Evolutionary conservation across 129 eudicot genomes (phyloP).

Genomic region (Helianthus tuberosus): DNA sequence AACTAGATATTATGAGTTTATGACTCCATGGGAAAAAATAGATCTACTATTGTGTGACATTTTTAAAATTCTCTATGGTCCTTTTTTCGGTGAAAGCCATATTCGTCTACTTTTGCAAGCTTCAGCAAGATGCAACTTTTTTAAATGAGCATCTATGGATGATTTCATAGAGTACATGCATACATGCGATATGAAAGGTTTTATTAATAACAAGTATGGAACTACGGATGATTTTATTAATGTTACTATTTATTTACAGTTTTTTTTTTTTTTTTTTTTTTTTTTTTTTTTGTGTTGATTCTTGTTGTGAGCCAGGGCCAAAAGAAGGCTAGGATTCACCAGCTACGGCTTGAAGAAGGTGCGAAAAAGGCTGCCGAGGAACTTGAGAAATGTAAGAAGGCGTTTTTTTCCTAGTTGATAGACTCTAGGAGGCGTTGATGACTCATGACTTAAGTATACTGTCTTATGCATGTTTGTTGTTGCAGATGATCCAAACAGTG

Average conservation of each 20-base stretch:
- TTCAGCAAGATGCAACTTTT: background rate
- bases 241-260: background rate
- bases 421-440: background rate
- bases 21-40: too few species aligned
- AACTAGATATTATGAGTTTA: too few species aligned
- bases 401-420: background rate
- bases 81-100: background rate
- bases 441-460: background rate
- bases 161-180: slow-evolving; percentile 93
- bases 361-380: slow-evolving; percentile 95
- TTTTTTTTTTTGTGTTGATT: slow-evolving; percentile 6
- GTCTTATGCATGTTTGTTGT: background rate
- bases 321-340: slow-evolving; percentile 82
- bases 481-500: slow-evolving; percentile 85
- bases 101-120: background rate
- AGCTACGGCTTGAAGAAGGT: slow-evolving; percentile 86
- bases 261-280: slow-evolving; percentile 9
- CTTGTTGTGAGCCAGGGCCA: slow-evolving; percentile 23
- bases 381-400: slow-evolving; percentile 72
- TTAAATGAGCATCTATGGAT: slow-evolving; percentile 8
- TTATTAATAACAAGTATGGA: background rate
- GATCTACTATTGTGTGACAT: too few species aligned
- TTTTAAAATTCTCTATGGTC: too few species aligned
- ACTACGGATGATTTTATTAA: slow-evolving; percentile 3
- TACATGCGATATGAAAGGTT: slow-evolving; percentile 99